Conservation (phyloP, 2,329 filamentous ascomycete species). For the Hortaea werneckii region DNA sequence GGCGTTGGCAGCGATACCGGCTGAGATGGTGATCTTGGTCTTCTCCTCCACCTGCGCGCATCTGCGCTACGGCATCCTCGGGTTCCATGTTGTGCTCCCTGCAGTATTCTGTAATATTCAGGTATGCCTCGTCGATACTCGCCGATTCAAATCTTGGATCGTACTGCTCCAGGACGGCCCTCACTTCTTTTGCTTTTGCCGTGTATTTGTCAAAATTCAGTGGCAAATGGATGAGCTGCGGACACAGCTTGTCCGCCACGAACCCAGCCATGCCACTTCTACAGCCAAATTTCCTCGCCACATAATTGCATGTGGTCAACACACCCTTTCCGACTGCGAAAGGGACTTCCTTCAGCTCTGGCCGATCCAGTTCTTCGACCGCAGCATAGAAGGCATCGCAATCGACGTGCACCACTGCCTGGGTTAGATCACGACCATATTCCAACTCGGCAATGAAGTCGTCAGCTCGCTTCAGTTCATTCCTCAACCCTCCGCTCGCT, state of each 20-base stretch:
- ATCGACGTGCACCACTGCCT: conserved; percentile 82
- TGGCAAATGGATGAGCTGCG: conserved; percentile 69
- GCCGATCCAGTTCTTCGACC: conserved; percentile 65
- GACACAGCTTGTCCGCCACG: conserved; percentile 88
- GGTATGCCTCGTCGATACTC: conserved; percentile 90
- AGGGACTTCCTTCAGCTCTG: conserved; percentile 74
- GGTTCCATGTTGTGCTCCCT: conserved; percentile 55
- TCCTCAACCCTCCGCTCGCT: conserved; percentile 41
- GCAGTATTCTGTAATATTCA: conserved; percentile 87
- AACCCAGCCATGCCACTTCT: conserved; percentile 94
- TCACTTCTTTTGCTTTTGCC: conserved; percentile 79
- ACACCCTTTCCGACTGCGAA: conserved; percentile 80
- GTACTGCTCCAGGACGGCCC: conserved; percentile 73
- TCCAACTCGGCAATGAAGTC: conserved; percentile 74
- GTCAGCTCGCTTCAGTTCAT: conserved; percentile 67
- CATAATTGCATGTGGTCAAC: conserved; percentile 71
- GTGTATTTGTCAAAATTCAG: conserved; percentile 86
- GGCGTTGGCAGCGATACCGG: conserved; percentile 86
- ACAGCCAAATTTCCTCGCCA: conserved; percentile 80
- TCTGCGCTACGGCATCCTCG: conserved; percentile 63
- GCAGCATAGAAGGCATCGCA: conserved; percentile 97
- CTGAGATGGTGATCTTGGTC: conserved; percentile 79
- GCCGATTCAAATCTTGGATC: conserved; percentile 86
- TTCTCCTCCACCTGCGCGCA: conserved; percentile 68
- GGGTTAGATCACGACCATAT: conserved; percentile 65